phyloP scores from a whole-genome alignment of 2,329 filamentous ascomycete species.

The Pseudophaeomoniella oleicola region DNA sequence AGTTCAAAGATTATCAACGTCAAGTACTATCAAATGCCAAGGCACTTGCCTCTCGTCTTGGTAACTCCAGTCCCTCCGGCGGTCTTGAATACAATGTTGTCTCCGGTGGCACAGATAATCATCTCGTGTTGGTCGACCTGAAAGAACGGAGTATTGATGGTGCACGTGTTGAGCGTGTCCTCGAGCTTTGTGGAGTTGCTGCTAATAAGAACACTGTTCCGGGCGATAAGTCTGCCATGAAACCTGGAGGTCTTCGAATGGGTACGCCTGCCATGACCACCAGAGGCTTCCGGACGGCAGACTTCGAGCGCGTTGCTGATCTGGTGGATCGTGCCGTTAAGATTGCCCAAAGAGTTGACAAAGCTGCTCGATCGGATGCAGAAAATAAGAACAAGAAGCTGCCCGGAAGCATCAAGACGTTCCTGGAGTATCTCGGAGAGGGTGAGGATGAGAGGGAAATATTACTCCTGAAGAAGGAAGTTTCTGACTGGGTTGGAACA shows the following conservation, averaged over 20 bases:
- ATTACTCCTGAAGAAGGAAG: conserved; percentile 15
- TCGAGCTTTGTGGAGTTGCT: conserved; percentile 96
- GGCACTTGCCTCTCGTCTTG: conserved; percentile 53
- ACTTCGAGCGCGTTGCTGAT: conserved; percentile 77
- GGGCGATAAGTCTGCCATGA: conserved; percentile 92
- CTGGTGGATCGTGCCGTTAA: conserved; percentile 87
- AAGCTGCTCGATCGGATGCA: conserved; percentile 10
- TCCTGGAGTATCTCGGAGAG: conserved; percentile 16
- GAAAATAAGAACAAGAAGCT: conserved; percentile 15
- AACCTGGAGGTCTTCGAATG: conserved; percentile 86
- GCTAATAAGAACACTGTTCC: conserved; percentile 99
- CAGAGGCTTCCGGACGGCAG: conserved; percentile 79
- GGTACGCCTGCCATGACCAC: conserved; percentile 96
- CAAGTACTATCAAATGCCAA: conserved; percentile 85
- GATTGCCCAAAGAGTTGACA: conserved; percentile 31
- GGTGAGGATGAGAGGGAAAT: conserved; percentile 16
- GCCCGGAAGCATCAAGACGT: conserved; percentile 15
- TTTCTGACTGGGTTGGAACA: conserved; percentile 18
- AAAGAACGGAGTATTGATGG: conserved; percentile 69
- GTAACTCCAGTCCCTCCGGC: conserved; percentile 56
- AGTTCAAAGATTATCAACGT: conserved; percentile 87
- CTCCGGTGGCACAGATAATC: conserved; percentile 90
- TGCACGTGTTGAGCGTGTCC: conserved; percentile 81
- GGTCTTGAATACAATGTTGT: conserved; percentile 77
- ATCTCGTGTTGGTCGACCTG: conserved; percentile 83